These are phyloP conservation scores for Neurospora tetraspora DNA, from an alignment of 495 filamentous ascomycete species.

Conservation along the genomic window DNA sequence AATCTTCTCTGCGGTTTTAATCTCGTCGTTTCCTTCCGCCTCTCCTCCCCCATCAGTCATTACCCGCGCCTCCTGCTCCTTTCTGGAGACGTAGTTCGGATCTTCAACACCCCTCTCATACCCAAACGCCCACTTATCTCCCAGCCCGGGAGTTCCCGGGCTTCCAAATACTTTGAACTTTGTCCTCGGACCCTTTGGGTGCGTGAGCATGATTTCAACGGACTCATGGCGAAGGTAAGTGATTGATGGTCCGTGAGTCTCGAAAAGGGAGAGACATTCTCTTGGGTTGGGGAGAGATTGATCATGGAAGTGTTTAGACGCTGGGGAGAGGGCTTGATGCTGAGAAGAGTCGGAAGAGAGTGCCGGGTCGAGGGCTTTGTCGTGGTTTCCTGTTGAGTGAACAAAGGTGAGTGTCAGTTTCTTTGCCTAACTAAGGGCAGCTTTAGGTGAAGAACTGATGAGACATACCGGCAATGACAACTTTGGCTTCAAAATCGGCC, in stretches of 20 bases:
- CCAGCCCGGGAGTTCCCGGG: slow-evolving; percentile 54
- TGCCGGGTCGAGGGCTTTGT: slow-evolving; percentile 56
- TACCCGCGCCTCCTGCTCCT: neutral
- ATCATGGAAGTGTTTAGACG: slow-evolving; percentile 38
- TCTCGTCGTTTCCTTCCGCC: neutral
- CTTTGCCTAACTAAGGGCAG: neutral
- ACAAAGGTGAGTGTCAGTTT: neutral
- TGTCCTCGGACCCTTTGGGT: slow-evolving; percentile 50
- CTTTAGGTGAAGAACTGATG: slow-evolving; percentile 6
- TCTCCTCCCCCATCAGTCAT: neutral
- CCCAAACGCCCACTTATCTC: slow-evolving; percentile 58
- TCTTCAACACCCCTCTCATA: slow-evolving; percentile 38
- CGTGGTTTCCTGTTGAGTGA: slow-evolving; percentile 57
- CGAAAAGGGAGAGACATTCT: slow-evolving; percentile 46
- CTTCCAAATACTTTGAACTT: slow-evolving; percentile 69
- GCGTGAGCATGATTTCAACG: slow-evolving; percentile 44
- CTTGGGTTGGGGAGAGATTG: slow-evolving; percentile 45
- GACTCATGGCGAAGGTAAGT: slow-evolving; percentile 57
- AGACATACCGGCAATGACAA: slow-evolving; percentile 68
- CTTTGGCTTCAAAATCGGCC: slow-evolving; percentile 69
- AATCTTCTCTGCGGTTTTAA: slow-evolving; percentile 31
- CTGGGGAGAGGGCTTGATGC: neutral
- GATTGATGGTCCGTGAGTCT: slow-evolving; percentile 41
- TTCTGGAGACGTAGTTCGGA: neutral
- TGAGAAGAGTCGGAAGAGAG: slow-evolving; percentile 42